These are phyloP conservation scores for Ramaria sp. DNA, from an alignment of 768 basidiomycete genomes.

Conservation along the genomic window DNA sequence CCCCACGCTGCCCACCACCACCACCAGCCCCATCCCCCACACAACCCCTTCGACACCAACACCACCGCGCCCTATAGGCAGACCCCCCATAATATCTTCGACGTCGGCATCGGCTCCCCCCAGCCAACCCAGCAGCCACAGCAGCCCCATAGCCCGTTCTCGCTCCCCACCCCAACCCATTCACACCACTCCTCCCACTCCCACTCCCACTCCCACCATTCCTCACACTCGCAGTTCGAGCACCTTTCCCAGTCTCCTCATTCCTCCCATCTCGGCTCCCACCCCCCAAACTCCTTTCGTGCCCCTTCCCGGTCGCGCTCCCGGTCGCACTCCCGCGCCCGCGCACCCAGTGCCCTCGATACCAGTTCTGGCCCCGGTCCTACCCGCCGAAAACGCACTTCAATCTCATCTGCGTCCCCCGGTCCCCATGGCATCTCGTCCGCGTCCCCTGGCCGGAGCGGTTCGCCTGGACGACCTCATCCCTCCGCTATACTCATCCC, in stretches of 20 bases:
- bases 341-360: too few species aligned
- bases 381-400: too few species aligned
- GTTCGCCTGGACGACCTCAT: too few species aligned
- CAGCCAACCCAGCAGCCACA: slow-evolving; percentile 42
- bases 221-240: too few species aligned
- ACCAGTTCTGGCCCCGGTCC: too few species aligned
- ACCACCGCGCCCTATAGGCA: slow-evolving; percentile 9
- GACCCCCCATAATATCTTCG: slow-evolving; percentile 17
- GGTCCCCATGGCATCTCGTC: too few species aligned
- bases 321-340: too few species aligned
- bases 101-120: slow-evolving; percentile 23
- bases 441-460: too few species aligned
- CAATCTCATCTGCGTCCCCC: too few species aligned
- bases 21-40: slow-evolving; percentile 23
- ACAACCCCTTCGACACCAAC: slow-evolving; percentile 18
- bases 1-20: slow-evolving; percentile 13
- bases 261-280: slow-evolving; percentile 29
- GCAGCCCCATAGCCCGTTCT: slow-evolving; percentile 41
- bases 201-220: slow-evolving; percentile 17
- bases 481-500: slow-evolving; percentile 74
- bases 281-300: slow-evolving; percentile 29
- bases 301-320: too few species aligned
- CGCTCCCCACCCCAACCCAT: slow-evolving; percentile 21
- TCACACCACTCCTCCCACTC: slow-evolving; percentile 6
- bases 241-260: slow-evolving; percentile 16